Conservation (phyloP, 2,329 filamentous ascomycete genomes). For the Thelonectria discophora region DNA sequence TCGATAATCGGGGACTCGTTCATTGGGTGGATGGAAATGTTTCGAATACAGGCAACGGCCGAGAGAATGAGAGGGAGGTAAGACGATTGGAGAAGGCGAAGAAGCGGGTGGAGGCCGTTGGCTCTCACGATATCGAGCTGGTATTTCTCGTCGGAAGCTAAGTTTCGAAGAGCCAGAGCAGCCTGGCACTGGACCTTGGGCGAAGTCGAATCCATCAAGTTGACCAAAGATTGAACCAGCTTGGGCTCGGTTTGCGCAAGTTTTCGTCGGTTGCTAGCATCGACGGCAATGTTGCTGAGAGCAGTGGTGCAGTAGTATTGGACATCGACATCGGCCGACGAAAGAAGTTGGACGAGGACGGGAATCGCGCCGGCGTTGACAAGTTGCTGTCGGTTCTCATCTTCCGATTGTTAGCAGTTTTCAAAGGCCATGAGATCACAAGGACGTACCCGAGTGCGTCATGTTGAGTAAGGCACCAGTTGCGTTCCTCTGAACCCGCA, state of each 20-base stretch:
- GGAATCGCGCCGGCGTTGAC: conserved; percentile 98
- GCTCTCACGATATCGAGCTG: conserved; percentile 96
- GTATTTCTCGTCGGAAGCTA: conserved; percentile 98
- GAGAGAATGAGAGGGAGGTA: conserved; percentile 96
- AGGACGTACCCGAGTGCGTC: conserved; percentile 88
- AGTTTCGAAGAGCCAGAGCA: conserved; percentile 89
- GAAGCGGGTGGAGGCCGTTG: conserved; percentile 82
- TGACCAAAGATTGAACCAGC: conserved; percentile 91
- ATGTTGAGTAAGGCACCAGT: conserved; percentile 97
- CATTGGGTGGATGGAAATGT: conserved; percentile 96
- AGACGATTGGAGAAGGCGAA: conserved; percentile 91
- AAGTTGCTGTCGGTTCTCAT: conserved; percentile 97
- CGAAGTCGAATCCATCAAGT: conserved; percentile 96
- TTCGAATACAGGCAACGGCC: conserved; percentile 96
- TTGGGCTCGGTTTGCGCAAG: conserved; percentile 90
- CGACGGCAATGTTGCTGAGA: conserved; percentile 97
- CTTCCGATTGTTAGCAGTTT: conserved; percentile 56
- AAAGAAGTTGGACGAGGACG: conserved; percentile 92
- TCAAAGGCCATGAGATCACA: no score
- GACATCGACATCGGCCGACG: conserved; percentile 93
- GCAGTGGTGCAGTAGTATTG: conserved; percentile 99
- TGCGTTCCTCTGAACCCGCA: conserved; percentile 97
- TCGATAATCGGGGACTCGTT: conserved; percentile 99
- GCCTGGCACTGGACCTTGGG: conserved; percentile 99
- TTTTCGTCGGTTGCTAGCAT: conserved; percentile 88